Evolutionary conservation across 2,329 filamentous ascomycete genomes (phyloP), one percentile per base, ranked within the genome.

Genomic region (Cercospora beticola): DNA sequence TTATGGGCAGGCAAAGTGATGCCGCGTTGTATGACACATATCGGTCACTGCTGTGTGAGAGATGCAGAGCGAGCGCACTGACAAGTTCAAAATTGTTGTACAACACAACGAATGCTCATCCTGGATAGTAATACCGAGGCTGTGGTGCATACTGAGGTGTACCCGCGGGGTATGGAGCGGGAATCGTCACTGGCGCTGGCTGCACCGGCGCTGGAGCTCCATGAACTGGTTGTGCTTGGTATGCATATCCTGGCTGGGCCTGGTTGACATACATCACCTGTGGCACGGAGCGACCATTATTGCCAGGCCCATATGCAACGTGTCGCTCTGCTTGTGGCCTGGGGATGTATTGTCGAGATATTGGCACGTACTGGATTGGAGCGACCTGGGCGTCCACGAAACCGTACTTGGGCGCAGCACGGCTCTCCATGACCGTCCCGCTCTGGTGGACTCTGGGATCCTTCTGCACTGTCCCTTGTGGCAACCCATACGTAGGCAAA

Each of bases 151-250:
- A 49, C 43, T 59, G 30, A 7, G 28, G 30, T 18, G 52, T n/a
- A 10, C n/a, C 21, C n/a, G 62, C 21, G 4, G 49, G 16, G 49
- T 66, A 66, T 26, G 21, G 16, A 12, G 59, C 21, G 36, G 67
- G 31, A 12, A 64, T 52, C 26, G 58, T 64, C 33, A 68, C 43
- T 21, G 61, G 73, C n/a, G 75, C 70, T 49, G 75, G 75, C 68
- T 79, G 77, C 5, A 79, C 73, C 26, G 73, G 72, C 9, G 77
- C 77, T n/a, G 76, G 77, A 23, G 77, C 77, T 33, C 77, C 77
- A 65, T 79, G 77, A 2, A 78, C 71, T 21, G 75, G 75, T 9
- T 66, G 65, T 26, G 69, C 66, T 26, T 62, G 57, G 7, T 33
- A 57, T 28, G 59, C 36, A 33, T 66, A 61, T 31, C 56, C 57